These are phyloP conservation scores for Boletus chippewaensis DNA, from an alignment of 1,284 basidiomycete species.

Conservation along the genomic window DNA sequence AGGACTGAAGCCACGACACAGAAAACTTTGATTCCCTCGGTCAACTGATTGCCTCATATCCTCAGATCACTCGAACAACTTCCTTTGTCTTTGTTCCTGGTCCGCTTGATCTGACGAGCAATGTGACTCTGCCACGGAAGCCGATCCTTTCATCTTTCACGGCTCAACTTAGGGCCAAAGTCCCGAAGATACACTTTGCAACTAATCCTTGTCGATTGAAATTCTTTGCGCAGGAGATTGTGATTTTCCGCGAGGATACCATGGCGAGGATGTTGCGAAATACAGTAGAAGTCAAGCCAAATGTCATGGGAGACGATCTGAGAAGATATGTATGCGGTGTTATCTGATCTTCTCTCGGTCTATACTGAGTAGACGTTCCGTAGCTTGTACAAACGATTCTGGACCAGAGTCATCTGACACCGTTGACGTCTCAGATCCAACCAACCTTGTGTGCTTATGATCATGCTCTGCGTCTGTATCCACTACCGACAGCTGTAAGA, in stretches of 20 bases:
- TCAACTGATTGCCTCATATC: constrained; percentile 78
- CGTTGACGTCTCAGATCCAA: constrained; percentile 77
- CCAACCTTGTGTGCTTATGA: constrained; percentile 90
- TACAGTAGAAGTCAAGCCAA: constrained; percentile 78
- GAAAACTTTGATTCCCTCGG: constrained; percentile 84
- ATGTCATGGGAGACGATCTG: constrained; percentile 67
- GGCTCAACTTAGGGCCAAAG: constrained; percentile 57
- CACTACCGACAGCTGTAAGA: constrained; percentile 82
- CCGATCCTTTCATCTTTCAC: constrained; percentile 73
- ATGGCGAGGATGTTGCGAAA: constrained; percentile 95
- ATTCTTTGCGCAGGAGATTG: constrained; percentile 95
- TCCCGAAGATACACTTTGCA: constrained; percentile 77
- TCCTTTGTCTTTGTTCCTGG: constrained; percentile 96
- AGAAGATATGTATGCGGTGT: constrained; percentile 73
- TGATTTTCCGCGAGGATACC: constrained; percentile 87
- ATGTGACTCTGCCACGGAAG: constrained; percentile 71
- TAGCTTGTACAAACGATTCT: constrained; percentile 91
- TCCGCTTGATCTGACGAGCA: constrained; percentile 80
- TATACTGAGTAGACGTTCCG: constrained; percentile 7
- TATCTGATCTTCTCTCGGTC: background rate
- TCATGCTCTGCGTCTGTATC: constrained; percentile 89
- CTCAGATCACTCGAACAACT: constrained; percentile 66
- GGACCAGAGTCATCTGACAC: constrained; percentile 88
- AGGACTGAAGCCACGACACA: constrained; percentile 29
- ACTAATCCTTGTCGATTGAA: constrained; percentile 93